A percentile compares a stretch with the other conserved stretches of the same genome.
These are phyloP conservation scores for Arthrobotrys entomopaga DNA, from an alignment of 2,329 filamentous ascomycete genomes.

Conservation along the genomic window DNA sequence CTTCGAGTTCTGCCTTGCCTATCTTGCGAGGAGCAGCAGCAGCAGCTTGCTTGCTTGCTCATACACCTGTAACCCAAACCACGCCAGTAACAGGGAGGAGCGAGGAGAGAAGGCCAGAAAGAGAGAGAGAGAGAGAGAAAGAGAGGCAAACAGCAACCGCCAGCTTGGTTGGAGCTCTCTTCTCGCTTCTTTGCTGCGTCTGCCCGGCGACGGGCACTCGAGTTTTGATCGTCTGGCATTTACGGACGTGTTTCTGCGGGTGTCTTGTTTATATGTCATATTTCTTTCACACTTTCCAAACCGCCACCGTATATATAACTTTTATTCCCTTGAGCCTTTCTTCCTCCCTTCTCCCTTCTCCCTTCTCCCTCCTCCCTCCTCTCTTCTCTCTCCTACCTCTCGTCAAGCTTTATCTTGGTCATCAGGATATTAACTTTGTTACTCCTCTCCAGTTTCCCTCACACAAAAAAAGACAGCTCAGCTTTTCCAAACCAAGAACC, in stretches of 20 bases:
- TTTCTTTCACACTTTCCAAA: not conserved
- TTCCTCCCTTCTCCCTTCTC: conserved; percentile 8
- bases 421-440: conserved; percentile 35
- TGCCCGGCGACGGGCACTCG: not conserved
- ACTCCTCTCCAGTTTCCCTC: conserved; percentile 34
- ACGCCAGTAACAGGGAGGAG: too few species aligned
- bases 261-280: conserved; percentile 14
- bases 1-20: not conserved
- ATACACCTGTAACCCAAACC: too few species aligned
- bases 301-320: not conserved
- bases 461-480: conserved; percentile 41
- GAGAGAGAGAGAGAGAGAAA: too few species aligned
- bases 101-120: too few species aligned
- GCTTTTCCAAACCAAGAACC: conserved; percentile 17
- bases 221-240: not conserved
- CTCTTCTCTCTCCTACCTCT: conserved; percentile 44
- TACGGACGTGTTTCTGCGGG: not conserved
- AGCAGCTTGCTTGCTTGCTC: conserved; percentile 1
- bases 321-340: too few species aligned
- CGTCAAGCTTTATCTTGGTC: conserved; percentile 43
- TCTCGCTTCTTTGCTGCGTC: not conserved
- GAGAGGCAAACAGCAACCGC: too few species aligned
- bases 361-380: conserved; percentile 35
- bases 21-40: not conserved
- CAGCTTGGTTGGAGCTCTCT: not conserved